Evolutionary conservation across 1,284 basidiomycete species (phyloP), one percentile per base, ranked within the genome.

Genomic region (Pisolithus thermaeus): DNA sequence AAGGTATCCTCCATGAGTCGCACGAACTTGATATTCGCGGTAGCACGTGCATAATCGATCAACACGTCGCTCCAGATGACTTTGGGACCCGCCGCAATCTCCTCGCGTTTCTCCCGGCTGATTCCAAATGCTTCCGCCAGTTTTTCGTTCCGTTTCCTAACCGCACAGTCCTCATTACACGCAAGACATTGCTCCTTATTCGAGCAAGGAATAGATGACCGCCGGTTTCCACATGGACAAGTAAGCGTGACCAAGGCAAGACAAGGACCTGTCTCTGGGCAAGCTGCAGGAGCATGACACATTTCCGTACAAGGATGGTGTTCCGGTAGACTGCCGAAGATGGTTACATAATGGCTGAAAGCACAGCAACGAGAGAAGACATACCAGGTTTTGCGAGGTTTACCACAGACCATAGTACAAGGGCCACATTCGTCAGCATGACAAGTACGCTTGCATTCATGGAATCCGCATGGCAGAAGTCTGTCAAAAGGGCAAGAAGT

Each of bases 81-180:
- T 35, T 71, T 73, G 1, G 51, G 41, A 39, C 27, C 42, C 50
- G 65, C 67, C 32, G 67, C 47, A 52, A 35, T 35, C 14, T 12
- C 32, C 32, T 68, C 54, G 52, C 67, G 72, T 56, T 56, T 67
- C 25, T 79, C 78, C 1, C 74, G 61, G 47, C 68, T 81, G 61
- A 97, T 93, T 0, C 92, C 92, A 6, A 97, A 70, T 0, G 93
- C 94, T 42, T 93, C 90, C 1, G 94, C 93, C 7, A 97, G 71
- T 30, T 83, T 73, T 0, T 86, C 88, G 60, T 95, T 96, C 8
- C 94, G 80, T 66, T 93, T 90, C 44, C 86, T 88, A 28, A 91
- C 74, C 22, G 73, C 73, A 60, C 93, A 96, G 52, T 94, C 90
- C 47, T 80, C 83, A 36, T 82, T 83, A 61, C 92, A 97, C 57